phyloP scores from a whole-genome alignment of 1,139 yeast genomes.

The Lizanozyma gosingica region DNA sequence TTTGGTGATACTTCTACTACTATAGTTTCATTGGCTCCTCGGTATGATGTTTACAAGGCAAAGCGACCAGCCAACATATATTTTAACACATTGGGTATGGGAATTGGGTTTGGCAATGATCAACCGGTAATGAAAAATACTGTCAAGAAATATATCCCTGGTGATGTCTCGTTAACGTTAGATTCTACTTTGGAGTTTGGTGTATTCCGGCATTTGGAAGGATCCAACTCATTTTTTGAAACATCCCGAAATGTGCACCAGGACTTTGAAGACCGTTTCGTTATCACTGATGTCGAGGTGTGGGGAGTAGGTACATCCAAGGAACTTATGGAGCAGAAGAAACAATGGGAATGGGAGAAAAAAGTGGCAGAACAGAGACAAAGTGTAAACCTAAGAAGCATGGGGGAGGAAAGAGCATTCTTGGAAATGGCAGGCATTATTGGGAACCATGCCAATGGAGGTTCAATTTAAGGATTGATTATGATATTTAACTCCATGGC shows the following conservation, averaged over 20 bases:
- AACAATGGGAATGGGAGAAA: conserved; percentile 88
- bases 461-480: conserved; percentile 40
- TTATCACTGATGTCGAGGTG: conserved; percentile 71
- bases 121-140: conserved; percentile 49
- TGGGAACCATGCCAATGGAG: conserved; percentile 63
- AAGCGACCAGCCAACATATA: conserved; percentile 36
- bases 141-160: conserved; percentile 34
- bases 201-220: conserved; percentile 59
- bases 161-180: conserved; percentile 70
- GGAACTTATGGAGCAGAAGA: conserved; percentile 67
- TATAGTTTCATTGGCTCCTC: conserved; percentile 60
- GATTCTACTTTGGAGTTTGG: conserved; percentile 78
- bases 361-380: conserved; percentile 75
- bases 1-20: conserved; percentile 56
- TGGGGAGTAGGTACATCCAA: conserved; percentile 84
- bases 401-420: conserved; percentile 79
- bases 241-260: conserved; percentile 23
- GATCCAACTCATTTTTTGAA: conserved; percentile 26
- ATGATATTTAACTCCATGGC: no score
- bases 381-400: conserved; percentile 50
- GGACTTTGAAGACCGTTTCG: conserved; percentile 64
- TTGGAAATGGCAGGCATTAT: conserved; percentile 87
- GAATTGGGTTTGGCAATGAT: conserved; percentile 70
- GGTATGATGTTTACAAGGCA: conserved; percentile 46
- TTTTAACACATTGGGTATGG: conserved; percentile 64